Conservation (phyloP, 2,329 filamentous ascomycete species). For the Trichoderma hamatum region DNA sequence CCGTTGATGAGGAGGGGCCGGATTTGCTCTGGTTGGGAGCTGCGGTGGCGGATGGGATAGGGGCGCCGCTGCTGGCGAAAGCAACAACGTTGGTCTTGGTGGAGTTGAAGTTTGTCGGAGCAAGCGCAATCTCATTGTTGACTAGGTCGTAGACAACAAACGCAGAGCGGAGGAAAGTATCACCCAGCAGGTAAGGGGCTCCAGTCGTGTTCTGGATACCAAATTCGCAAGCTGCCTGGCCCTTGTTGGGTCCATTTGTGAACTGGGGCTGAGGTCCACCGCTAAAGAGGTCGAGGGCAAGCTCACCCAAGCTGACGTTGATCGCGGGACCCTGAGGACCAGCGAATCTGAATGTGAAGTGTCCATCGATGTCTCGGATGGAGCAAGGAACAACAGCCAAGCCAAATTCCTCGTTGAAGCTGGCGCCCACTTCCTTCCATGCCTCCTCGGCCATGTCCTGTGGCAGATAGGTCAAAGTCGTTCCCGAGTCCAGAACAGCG, state of each 20-base stretch:
- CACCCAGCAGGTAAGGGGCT: slow-evolving; percentile 54
- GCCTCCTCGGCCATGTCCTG: slow-evolving; percentile 58
- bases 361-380: slow-evolving; percentile 48
- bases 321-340: slow-evolving; percentile 53
- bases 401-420: slow-evolving; percentile 44
- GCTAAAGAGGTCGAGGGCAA: slow-evolving; percentile 52
- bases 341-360: slow-evolving; percentile 59
- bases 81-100: slow-evolving; percentile 53
- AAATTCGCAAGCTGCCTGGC: slow-evolving; percentile 55
- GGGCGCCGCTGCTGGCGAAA: slow-evolving; percentile 53
- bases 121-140: slow-evolving; percentile 60
- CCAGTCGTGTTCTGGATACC: slow-evolving; percentile 57
- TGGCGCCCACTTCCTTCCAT: slow-evolving; percentile 59
- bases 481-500: slow-evolving; percentile 74
- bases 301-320: slow-evolving; percentile 58
- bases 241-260: slow-evolving; percentile 46
- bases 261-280: slow-evolving; percentile 42
- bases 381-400: slow-evolving; percentile 56
- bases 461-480: slow-evolving; percentile 72
- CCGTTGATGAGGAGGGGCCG: slow-evolving; percentile 29
- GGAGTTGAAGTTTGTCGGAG: slow-evolving; percentile 59
- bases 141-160: slow-evolving; percentile 64
- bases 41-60: slow-evolving; percentile 54
- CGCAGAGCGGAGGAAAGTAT: slow-evolving; percentile 62
- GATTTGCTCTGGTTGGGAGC: slow-evolving; percentile 42